Evolutionary conservation across 805 yeast genomes (phyloP), one percentile per base, ranked within the genome.

Genomic region (Wickerhamiella kurtzmanii): DNA sequence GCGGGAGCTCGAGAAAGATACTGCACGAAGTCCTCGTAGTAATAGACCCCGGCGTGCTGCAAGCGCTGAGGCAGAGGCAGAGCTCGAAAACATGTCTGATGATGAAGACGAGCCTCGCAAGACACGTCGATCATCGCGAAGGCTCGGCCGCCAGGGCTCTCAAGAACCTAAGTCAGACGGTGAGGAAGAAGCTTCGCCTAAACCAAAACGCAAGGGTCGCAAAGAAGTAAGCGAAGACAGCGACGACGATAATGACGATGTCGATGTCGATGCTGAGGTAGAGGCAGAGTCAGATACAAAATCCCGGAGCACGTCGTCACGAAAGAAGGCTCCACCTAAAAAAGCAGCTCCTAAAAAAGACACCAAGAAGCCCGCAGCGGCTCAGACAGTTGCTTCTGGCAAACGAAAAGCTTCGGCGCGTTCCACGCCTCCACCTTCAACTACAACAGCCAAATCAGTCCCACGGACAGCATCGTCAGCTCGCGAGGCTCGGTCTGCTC

Each of bases 1-100:
- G 50, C 41, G n/a, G n/a, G n/a, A n/a, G n/a, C n/a, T n/a, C n/a
- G n/a, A n/a, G 3, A 48, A 47, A 21, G 50, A 35, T 16, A 48
- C 44, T 17, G 44, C 41, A 6, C n/a, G 42, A 20, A 13, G 43
- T 44, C 37, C 54, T 48, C 25, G 53, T 25, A 15, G 49, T 49
- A 19, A 37, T 22, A 6, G 45, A 19, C 35, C 35, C 32, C 2
- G 25, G 21, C 22, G 22, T 19, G 37, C 22, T 21, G 40, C 47
- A 3, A 4, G 44, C 19, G 28, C 35, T 15, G 44, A 39, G 22
- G 39, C 44, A 11, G 32, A 43, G 25, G 13, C 41, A 15, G 38
- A 46, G 46, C 15, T 28, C 19, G 44, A 46, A 19, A 5, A 25
- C 41, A 42, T 25, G 37, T 17, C 48, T 4, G 44, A 41, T 8